A percentile compares a stretch with the other conserved stretches of the same genome.
phyloP scores from a whole-genome alignment of 2,329 filamentous ascomycete genomes.

The Ophiostoma australiae region DNA sequence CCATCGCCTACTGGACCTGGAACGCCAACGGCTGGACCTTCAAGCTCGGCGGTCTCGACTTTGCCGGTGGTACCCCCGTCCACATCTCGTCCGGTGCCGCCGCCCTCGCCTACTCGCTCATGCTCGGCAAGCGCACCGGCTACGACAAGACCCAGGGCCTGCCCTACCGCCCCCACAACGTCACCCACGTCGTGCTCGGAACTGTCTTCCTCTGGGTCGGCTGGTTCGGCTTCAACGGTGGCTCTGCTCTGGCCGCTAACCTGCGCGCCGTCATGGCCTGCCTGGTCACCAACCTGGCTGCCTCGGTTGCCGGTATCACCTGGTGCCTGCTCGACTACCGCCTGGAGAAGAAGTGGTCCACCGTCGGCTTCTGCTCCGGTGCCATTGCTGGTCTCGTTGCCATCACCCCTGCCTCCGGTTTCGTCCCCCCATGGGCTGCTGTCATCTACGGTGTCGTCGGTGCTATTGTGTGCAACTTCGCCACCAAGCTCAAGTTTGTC shows the following conservation, averaged over 20 bases:
- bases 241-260: conserved; percentile 75
- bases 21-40: conserved; percentile 76
- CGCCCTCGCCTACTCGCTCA: conserved; percentile 83
- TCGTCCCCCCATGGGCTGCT: conserved; percentile 78
- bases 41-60: conserved; percentile 76
- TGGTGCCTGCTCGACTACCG: conserved; percentile 89
- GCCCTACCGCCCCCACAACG: conserved; percentile 89
- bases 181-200: conserved; percentile 85
- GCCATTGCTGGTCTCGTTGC: conserved; percentile 81
- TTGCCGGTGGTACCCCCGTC: conserved; percentile 84
- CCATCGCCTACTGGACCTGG: conserved; percentile 95
- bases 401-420: conserved; percentile 82
- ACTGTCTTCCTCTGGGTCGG: conserved; percentile 94
- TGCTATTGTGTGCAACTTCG: conserved; percentile 77
- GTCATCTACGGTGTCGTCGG: conserved; percentile 74
- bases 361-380: conserved; percentile 87
- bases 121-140: conserved; percentile 79
- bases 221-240: conserved; percentile 94
- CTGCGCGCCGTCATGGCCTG: conserved; percentile 82
- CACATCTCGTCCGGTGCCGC: conserved; percentile 81
- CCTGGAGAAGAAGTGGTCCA: conserved; percentile 86
- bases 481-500: conserved; percentile 84
- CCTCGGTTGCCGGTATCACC: conserved; percentile 77
- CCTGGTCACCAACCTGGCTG: conserved; percentile 78
- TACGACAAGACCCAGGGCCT: conserved; percentile 75